phyloP scores from a whole-genome alignment of 192 early-diverging fungal genomes.

The Backusella sp. region DNA sequence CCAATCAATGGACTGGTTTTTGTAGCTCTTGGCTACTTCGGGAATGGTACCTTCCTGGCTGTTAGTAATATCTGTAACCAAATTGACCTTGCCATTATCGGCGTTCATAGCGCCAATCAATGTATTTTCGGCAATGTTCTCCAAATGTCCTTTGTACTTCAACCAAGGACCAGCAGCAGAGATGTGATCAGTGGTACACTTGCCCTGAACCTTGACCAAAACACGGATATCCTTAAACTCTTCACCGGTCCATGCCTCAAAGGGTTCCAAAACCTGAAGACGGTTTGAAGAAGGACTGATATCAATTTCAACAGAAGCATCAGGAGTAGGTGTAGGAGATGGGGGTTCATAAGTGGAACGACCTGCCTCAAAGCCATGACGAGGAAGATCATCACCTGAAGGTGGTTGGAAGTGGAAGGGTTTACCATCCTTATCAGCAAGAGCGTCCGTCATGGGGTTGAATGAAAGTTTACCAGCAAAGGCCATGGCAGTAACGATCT shows the following conservation, averaged over 20 bases:
- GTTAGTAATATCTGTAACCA: conserved; percentile 60
- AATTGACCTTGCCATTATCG: conserved; percentile 86
- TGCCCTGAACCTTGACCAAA: conserved; percentile 94
- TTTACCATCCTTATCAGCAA: conserved; percentile 68
- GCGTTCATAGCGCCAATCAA: conserved; percentile 95
- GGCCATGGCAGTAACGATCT: conserved; percentile 91
- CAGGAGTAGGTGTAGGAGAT: conserved; percentile 39
- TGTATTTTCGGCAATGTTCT: conserved; percentile 98
- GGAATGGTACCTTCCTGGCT: conserved; percentile 79
- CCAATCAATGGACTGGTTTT: conserved; percentile 67
- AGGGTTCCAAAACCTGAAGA: conserved; percentile 89
- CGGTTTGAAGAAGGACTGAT: conserved; percentile 66
- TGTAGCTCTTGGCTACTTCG: conserved; percentile 77
- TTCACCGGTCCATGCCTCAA: conserved; percentile 75
- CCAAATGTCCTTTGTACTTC: conserved; percentile 96
- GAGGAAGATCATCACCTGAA: conserved; percentile 79
- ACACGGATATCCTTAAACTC: conserved; percentile 79
- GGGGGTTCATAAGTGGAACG: conserved; percentile 61
- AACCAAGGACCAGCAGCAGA: conserved; percentile 97
- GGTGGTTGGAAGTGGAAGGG: conserved; percentile 84
- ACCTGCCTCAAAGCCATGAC: conserved; percentile 77
- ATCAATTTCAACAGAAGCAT: conserved; percentile 53
- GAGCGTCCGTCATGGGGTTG: conserved; percentile 84
- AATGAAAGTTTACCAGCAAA: conserved; percentile 87
- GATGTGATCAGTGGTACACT: conserved; percentile 99